Conservation (phyloP, 202 grass and related monocot species). For the Saccharum hybrid region DNA sequence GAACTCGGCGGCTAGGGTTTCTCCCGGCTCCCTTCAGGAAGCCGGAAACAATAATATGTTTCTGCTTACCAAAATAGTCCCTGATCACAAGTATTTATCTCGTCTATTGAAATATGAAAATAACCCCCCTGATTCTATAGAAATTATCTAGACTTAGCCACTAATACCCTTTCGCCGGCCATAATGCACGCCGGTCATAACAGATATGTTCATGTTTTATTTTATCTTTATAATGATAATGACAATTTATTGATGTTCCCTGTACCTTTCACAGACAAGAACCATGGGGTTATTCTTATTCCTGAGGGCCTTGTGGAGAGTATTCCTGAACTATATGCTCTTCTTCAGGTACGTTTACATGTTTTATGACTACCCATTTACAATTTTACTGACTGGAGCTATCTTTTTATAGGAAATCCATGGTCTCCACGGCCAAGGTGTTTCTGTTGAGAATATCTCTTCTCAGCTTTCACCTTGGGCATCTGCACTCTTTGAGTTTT, state of each 20-base stretch:
- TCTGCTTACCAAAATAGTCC: too few species aligned
- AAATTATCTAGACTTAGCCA: too few species aligned
- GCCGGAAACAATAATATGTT: too few species aligned
- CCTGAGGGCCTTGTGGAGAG: constrained; percentile 98
- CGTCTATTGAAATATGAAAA: too few species aligned
- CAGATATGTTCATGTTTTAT: constrained; percentile 37
- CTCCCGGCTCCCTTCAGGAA: too few species aligned
- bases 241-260: constrained; percentile 13
- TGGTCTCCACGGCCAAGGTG: constrained; percentile 78
- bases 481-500: constrained; percentile 95
- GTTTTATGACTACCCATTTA: constrained; percentile 14
- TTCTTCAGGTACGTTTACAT: constrained; percentile 68
- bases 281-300: constrained; percentile 94
- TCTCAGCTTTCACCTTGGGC: constrained; percentile 99
- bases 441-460: constrained; percentile 83
- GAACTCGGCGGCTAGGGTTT: too few species aligned
- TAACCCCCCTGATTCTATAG: too few species aligned
- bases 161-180: too few species aligned
- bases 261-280: constrained; percentile 65
- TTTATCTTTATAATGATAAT: background rate
- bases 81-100: too few species aligned
- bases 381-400: constrained; percentile 37
- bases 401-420: constrained; percentile 83
- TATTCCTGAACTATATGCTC: constrained; percentile 94
- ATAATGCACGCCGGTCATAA: too few species aligned